phyloP scores from a whole-genome alignment of 2,329 filamentous ascomycete genomes.

The Fusarium staphyleae region DNA sequence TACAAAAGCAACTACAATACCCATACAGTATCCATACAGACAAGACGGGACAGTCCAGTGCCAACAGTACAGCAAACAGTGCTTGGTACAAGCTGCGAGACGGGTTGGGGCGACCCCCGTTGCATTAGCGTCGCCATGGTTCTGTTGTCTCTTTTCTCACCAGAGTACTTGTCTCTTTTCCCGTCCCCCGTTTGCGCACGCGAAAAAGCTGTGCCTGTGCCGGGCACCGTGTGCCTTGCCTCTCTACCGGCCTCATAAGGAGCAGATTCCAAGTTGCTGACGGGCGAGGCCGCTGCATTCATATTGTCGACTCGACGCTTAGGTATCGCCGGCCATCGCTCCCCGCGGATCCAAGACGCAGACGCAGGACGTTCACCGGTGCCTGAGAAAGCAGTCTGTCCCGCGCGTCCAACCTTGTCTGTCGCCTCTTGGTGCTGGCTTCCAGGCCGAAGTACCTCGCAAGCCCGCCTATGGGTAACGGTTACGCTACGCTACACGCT shows the following conservation, averaged over 20 bases:
- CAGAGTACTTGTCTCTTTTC: slow-evolving; percentile 40
- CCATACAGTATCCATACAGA: too few relatives aligned
- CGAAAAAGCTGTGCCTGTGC: slow-evolving; percentile 37
- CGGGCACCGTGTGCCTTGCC: slow-evolving; percentile 40
- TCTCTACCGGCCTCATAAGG: slow-evolving; percentile 43
- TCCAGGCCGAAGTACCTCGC: slow-evolving; percentile 25
- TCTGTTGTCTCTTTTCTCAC: slow-evolving; percentile 42
- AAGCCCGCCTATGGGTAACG: slow-evolving; percentile 28
- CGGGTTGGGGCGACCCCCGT: slow-evolving; percentile 15
- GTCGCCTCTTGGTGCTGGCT: slow-evolving; percentile 21
- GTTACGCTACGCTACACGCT: slow-evolving; percentile 24
- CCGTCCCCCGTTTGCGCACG: slow-evolving; percentile 29
- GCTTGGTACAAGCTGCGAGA: slow-evolving; percentile 35
- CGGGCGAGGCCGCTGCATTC: slow-evolving; percentile 26
- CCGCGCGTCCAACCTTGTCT: slow-evolving; percentile 13
- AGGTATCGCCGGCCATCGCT: slow-evolving; percentile 24
- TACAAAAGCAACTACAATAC: not conserved
- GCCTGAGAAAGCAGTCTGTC: slow-evolving; percentile 4
- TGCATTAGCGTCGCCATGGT: slow-evolving; percentile 34
- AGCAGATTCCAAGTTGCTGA: slow-evolving; percentile 37
- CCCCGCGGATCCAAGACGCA: slow-evolving; percentile 21
- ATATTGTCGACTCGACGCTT: slow-evolving; percentile 28
- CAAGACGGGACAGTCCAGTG: slow-evolving; percentile 13
- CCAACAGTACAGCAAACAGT: slow-evolving; percentile 36
- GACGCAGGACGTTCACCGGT: slow-evolving; percentile 26